Evolutionary conservation across 495 filamentous ascomycete genomes (phyloP), one percentile per base, ranked within the genome.

Genomic region (Penicillium antarcticum): DNA sequence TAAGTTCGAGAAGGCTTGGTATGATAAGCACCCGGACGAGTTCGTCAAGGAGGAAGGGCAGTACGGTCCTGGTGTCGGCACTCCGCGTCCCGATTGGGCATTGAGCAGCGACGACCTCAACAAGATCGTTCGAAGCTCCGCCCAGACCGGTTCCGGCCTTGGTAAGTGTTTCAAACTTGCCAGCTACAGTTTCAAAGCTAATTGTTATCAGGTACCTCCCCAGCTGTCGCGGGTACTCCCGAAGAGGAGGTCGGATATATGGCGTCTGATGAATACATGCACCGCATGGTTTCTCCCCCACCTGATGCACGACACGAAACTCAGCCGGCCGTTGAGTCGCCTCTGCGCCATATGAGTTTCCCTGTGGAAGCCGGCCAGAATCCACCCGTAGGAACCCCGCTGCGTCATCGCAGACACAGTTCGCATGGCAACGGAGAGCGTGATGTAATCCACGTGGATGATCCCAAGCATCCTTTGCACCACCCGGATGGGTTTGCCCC

Each of bases 41-140:
- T 75, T 84, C 18, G 76, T 79, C 17, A 83, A 83, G 65, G 91
- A 94, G 72, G 87, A 89, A 45, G 82, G 83, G 10, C 81, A 85
- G 57, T 86, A 86, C 57, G 81, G 80, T 5, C 78, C 82, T 12
- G 79, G 74, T 35, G 76, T 84, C 48, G 76, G 83, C 40, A 85
- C 86, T 19, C 82, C 81, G 19, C 77, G 85, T 49, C 82, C 84
- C 39, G 86, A 92, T 71, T 94, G 86, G 76, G 91, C 89, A 52
- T 76, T 96, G 81, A 95, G 89, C 67, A 91, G 88, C 53, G 88
- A 91, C 37, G 89, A 96, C 60, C 73, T 99, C 59, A 95, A 95
- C 69, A 91, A 89, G 73, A 85, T 96, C 55, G 92, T 97, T 42
- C 76, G 82, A 39, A 78, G 89, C 39, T 88, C 87, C 31, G 80